Evolutionary conservation across 2,329 filamentous ascomycete species (phyloP).

Genomic region (Huntiella decipiens): DNA sequence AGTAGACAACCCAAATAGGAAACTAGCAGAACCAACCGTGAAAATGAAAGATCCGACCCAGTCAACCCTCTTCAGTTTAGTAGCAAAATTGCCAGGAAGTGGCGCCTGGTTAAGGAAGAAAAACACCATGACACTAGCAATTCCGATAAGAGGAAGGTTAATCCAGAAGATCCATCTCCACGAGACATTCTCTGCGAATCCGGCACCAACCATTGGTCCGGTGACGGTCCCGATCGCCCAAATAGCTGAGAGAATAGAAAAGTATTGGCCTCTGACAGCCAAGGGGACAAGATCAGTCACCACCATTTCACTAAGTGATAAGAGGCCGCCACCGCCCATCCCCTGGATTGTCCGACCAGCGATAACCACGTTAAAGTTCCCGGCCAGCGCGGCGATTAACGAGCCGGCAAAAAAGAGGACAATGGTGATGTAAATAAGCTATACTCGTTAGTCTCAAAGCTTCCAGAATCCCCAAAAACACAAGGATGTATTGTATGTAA

Average conservation of each 20-base stretch:
- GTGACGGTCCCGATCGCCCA: constrained; percentile 36
- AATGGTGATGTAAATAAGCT: constrained; percentile 16
- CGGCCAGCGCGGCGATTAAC: constrained; percentile 19
- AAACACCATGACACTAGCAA: constrained; percentile 14
- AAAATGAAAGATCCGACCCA: constrained; percentile 45
- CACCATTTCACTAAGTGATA: constrained; percentile 19
- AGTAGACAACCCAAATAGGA: constrained; percentile 26
- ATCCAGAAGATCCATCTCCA: constrained; percentile 22
- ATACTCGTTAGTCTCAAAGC: constrained; percentile 1
- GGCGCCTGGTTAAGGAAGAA: constrained; percentile 15
- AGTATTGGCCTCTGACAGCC: constrained; percentile 23
- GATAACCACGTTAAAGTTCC: constrained; percentile 17
- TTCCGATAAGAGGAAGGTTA: constrained; percentile 18
- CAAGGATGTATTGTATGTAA: neutral
- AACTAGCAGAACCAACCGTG: constrained; percentile 33
- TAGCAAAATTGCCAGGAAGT: constrained; percentile 12
- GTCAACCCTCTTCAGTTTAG: constrained; percentile 27
- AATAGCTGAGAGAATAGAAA: constrained; percentile 22
- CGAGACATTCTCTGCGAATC: constrained; percentile 14
- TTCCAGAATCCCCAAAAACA: too few relatives aligned
- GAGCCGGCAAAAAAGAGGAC: constrained; percentile 23
- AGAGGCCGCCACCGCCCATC: constrained; percentile 19
- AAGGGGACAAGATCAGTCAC: constrained; percentile 23
- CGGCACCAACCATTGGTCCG: constrained; percentile 15
- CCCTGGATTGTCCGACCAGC: constrained; percentile 20